Base-by-base conservation (phyloP, 2,329 filamentous ascomycete genomes). In the Colletotrichum tamarilloi region DNA sequence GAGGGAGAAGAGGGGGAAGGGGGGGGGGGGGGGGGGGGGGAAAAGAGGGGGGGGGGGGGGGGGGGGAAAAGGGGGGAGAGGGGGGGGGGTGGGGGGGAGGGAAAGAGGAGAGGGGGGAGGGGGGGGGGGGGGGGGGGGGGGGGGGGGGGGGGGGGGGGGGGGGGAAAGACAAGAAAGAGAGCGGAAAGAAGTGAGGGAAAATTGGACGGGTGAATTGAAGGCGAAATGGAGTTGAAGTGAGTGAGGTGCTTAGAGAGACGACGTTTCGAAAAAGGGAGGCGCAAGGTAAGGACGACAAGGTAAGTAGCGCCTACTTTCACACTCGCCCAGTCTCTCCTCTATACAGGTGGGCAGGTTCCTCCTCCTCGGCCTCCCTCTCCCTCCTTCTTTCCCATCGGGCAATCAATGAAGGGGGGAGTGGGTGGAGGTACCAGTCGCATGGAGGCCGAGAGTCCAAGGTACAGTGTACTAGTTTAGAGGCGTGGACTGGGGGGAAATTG, bases 191-290 rank as follows among this genome's bases (percentile, higher is more conserved):
- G 57, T 22, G 52, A 42, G 35, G 9, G 53, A 66, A 8, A 35
- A 42, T 58, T 35, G 14, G 28, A 16, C 59, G 58, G 53, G 38
- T 62, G 60, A 73, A 65, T 62, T 32, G 70, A 55, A 65, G 26
- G 22, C 19, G 32, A 55, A 60, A 70, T 59, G 58, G 58, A 32
- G 32, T 32, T 56, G 70, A 59, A 70, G 24, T 19, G 55, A 70
- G 24, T 19, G 55, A 38, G 32, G 32, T 35, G 32, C 19, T 52
- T 46, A 42, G 58, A 19, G 58, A 69, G 66, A 64, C 59, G 67
- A 56, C 60, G 67, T 65, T 69, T 73, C 67, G 59, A 53, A 60
- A 58, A 65, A 64, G 70, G 70, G 69, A 67, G 66, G 65, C 69
- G 62, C 59, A 66, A 63, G 35, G 32, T 35, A 35, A 35, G 32